Evolutionary conservation across 139 green algal species (phyloP), one percentile per base, ranked within the genome.

Genomic region (Chlorella sp.): DNA sequence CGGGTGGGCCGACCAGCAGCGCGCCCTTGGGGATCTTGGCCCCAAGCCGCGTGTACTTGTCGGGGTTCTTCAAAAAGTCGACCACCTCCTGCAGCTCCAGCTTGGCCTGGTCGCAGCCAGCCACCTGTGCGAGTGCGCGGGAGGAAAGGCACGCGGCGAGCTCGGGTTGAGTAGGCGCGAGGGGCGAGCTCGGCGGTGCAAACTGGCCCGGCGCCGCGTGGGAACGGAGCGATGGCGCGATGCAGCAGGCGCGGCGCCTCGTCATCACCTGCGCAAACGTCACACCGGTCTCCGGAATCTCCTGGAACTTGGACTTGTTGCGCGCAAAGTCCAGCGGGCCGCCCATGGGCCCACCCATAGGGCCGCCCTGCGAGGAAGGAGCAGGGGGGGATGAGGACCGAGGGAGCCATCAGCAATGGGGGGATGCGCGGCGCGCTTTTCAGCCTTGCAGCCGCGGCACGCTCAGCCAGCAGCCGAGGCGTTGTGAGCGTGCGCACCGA

Each of bases 241-340:
- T n/a, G n/a, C n/a, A n/a, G n/a, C n/a, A n/a, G n/a, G n/a, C n/a
- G n/a, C n/a, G n/a, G n/a, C n/a, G n/a, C n/a, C n/a, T n/a, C n/a
- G n/a, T n/a, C n/a, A n/a, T n/a, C 17, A 99, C 96, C 77, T 99
- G 96, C 45, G 79, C 90, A 79, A 99, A 99, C n/a, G 80, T 93
- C 35, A 99, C 89, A 45, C 96, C 96, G 6, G 96, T 99, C 89
- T 99, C 96, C 0, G 94, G 94, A 63, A 98, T 91, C 86, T 99
- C 96, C 91, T 99, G 96, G 87, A 99, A 99, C 90, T 99, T 99
- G 79, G 85, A 94, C 89, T 99, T 98, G 76, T 81, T 93, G 77
- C 89, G 90, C 38, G 92, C 96, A 88, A 99, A 99, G 84, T 99
- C 96, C 96, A 99, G 98, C 67, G 96, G 93, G 56, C 95, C 95